These are phyloP conservation scores for Hypomontagnella submonticulosa DNA, from an alignment of 495 filamentous ascomycete genomes.

Conservation along the genomic window DNA sequence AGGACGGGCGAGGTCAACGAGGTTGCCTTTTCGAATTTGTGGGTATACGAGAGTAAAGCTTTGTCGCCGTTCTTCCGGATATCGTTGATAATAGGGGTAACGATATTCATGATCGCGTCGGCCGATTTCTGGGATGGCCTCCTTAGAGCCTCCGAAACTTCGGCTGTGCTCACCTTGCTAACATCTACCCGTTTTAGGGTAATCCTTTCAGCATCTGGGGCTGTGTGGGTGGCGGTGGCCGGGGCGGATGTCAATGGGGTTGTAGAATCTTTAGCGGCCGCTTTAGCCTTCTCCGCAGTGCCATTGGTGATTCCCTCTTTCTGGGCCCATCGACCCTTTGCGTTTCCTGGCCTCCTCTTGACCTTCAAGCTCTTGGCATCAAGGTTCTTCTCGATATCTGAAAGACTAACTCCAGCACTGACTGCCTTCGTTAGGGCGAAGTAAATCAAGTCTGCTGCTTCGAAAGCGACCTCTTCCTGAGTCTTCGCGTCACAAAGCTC, in stretches of 20 bases:
- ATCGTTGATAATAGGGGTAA: constrained; percentile 89
- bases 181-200: constrained; percentile 83
- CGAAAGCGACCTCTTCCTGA: constrained; percentile 87
- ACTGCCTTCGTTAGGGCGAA: constrained; percentile 92
- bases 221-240: constrained; percentile 53
- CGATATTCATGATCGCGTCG: constrained; percentile 88
- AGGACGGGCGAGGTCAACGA: constrained; percentile 89
- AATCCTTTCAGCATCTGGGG: constrained; percentile 71
- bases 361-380: constrained; percentile 96
- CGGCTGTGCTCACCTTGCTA: constrained; percentile 64
- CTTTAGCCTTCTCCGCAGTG: constrained; percentile 52
- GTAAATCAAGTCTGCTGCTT: constrained; percentile 94
- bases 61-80: constrained; percentile 84
- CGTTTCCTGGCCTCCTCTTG: constrained; percentile 89
- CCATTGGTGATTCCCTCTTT: constrained; percentile 73
- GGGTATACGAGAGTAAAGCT: constrained; percentile 88
- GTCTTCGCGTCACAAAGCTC: constrained; percentile 88
- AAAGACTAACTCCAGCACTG: constrained; percentile 80
- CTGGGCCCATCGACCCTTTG: constrained; percentile 88
- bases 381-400: constrained; percentile 89
- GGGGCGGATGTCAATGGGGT: constrained; percentile 40
- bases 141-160: constrained; percentile 76
- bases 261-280: constrained; percentile 45
- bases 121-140: constrained; percentile 93
- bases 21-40: constrained; percentile 96